Conservation (phyloP, 306 rosid species). For the Sesbania bispinosa region DNA sequence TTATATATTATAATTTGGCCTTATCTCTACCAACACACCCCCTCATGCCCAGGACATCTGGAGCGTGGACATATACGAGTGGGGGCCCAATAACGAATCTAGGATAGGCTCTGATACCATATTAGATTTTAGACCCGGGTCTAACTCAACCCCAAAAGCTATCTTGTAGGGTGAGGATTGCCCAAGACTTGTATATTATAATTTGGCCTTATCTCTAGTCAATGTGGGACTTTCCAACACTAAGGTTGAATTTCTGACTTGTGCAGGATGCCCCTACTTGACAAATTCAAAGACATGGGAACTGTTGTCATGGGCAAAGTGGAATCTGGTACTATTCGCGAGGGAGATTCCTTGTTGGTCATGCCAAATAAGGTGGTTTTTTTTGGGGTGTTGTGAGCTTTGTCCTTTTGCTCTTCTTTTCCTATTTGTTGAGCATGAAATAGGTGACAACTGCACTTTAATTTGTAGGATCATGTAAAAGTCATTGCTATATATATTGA, state of each 20-base stretch:
- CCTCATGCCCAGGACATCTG: too few species aligned
- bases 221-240: too few species aligned
- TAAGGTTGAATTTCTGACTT: slow-evolving; percentile 24
- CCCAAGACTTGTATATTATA: too few species aligned
- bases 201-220: too few species aligned
- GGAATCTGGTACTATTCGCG: slow-evolving; percentile 78
- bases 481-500: slow-evolving; percentile 67
- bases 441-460: slow-evolving; percentile 17
- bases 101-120: too few species aligned
- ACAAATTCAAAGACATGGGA: slow-evolving; percentile 97
- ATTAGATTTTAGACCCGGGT: too few species aligned
- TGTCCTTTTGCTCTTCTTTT: not conserved
- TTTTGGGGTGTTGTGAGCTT: not conserved
- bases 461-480: slow-evolving; percentile 73
- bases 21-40: too few species aligned
- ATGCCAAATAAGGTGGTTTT: slow-evolving; percentile 92
- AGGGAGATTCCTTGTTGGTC: slow-evolving; percentile 76
- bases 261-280: slow-evolving; percentile 84
- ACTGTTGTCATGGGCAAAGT: slow-evolving; percentile 96
- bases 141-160: too few species aligned
- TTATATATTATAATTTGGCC: too few species aligned
- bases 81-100: too few species aligned
- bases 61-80: too few species aligned
- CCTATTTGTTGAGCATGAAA: not conserved
- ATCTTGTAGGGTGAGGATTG: too few species aligned